Evolutionary conservation across 371 early-diverging fungal species (phyloP).

Genomic region (Phascolomyces articulosus): DNA sequence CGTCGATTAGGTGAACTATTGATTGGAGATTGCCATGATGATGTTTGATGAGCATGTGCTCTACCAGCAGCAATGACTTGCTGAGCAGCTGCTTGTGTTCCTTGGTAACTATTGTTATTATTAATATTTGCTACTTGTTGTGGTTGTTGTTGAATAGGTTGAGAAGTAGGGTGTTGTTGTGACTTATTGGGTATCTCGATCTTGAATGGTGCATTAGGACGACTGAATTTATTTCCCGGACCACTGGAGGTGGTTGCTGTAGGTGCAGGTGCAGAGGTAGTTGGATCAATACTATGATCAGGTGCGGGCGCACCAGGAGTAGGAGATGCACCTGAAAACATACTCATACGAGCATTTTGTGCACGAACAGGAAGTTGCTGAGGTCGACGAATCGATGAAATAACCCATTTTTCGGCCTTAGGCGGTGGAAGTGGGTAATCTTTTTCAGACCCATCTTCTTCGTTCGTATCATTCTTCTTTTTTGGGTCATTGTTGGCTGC

Average conservation of each 20-base stretch:
- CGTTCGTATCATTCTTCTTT: background rate
- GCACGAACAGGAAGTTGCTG: slow-evolving; percentile 48
- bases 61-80: slow-evolving; percentile 34
- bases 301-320: background rate
- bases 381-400: slow-evolving; percentile 50
- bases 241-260: slow-evolving; percentile 6
- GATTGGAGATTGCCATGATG: slow-evolving; percentile 15
- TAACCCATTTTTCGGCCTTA: slow-evolving; percentile 54
- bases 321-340: background rate
- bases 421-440: slow-evolving; percentile 30
- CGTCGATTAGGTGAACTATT: slow-evolving; percentile 10
- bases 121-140: background rate
- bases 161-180: background rate
- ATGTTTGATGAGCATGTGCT: slow-evolving; percentile 30
- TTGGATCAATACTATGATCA: background rate
- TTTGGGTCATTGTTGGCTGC: too few relatives aligned
- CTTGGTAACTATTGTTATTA: slow-evolving; percentile 6
- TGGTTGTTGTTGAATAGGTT: slow-evolving; percentile 5
- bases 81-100: slow-evolving; percentile 28
- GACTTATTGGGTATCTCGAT: slow-evolving; percentile 45
- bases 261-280: background rate
- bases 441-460: slow-evolving; percentile 21
- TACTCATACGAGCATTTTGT: slow-evolving; percentile 28
- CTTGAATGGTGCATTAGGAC: slow-evolving; percentile 34
- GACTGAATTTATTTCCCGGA: slow-evolving; percentile 25